Base-by-base conservation (phyloP, 139 green algal species). In the Chlamydomonas sphaeroides region DNA sequence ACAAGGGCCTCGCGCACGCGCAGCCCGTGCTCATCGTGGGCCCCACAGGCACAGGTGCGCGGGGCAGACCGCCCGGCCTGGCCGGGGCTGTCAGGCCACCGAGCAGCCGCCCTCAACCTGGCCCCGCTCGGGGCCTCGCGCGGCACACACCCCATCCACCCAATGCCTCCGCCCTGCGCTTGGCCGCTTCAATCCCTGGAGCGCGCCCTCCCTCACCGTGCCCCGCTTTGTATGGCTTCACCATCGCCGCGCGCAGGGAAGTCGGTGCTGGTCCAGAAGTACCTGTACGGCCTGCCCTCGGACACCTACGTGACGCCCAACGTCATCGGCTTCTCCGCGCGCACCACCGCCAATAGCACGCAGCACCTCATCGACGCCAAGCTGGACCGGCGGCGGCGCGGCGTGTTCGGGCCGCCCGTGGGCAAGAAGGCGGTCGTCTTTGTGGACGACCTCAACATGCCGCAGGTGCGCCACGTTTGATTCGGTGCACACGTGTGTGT, bases 371-470 rank as follows among this genome's bases (percentile, higher is more conserved):
- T 90, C 45, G 87, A 95, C 79, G 90, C 86, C 36, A 93, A 93
- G 78, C 85, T 95, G 79, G 92, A 95, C 80, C 83, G 90, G 41
- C 79, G 90, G 7, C 87, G 90, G 15, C 93, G 94, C 73, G 93
- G 92, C 32, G 88, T 96, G 33, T 95, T 91, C 63, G 93, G 92
- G 4, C 93, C 93, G 25, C 84, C 89, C 17, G 83, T 92, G 8
- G 93, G 93, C 70, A 92, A 89, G 79, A 90, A 91, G 74, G 83
- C 56, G 49, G 71, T 90, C n/a, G 85, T 93, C 21, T 96, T 95
- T 85, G 87, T 96, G 28, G 93, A 96, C 63, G 93, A 96, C 84
- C 86, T 96, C 45, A 96, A 96, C 90, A 96, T 96, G 93, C 93
- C 93, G 28, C 71, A 88, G 88, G 65, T 92, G 87, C 28, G n/a